Percentiles rank a stretch among this genome's conserved stretches.
These are phyloP conservation scores for Acrocalymma vagum DNA, from an alignment of 2,329 filamentous ascomycete species.

Conservation along the genomic window DNA sequence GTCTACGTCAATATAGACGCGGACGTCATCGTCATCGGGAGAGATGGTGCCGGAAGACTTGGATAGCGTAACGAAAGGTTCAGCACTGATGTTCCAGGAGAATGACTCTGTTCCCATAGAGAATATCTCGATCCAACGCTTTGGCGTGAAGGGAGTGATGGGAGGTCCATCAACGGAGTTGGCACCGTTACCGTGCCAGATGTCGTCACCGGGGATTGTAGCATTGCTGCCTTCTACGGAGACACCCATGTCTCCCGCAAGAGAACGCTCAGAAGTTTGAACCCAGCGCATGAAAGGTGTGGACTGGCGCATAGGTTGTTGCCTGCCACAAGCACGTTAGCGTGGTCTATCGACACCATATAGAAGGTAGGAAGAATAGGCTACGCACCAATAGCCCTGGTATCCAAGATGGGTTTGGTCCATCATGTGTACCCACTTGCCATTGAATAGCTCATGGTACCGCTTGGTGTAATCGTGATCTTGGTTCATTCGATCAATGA, in stretches of 20 bases:
- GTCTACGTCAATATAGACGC: constrained; percentile 48
- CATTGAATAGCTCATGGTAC: constrained; percentile 45
- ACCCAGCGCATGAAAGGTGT: constrained; percentile 69
- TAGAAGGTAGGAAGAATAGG: constrained; percentile 53
- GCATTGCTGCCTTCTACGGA: constrained; percentile 72
- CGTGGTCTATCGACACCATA: neutral
- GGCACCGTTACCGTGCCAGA: constrained; percentile 62
- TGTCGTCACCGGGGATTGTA: constrained; percentile 72
- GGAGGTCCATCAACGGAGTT: constrained; percentile 37
- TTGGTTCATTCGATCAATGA: constrained; percentile 46
- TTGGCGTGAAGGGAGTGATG: constrained; percentile 44
- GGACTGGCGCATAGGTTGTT: constrained; percentile 76
- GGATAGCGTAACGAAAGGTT: constrained; percentile 47
- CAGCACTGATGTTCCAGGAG: constrained; percentile 46
- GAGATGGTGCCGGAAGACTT: constrained; percentile 39
- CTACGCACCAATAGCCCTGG: constrained; percentile 51
- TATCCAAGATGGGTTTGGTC: constrained; percentile 52
- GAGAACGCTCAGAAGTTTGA: constrained; percentile 63
- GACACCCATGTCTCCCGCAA: constrained; percentile 71
- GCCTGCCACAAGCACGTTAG: constrained; percentile 58
- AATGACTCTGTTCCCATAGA: constrained; percentile 40
- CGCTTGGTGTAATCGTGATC: constrained; percentile 45
- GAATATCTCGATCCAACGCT: constrained; percentile 49
- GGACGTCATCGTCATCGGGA: constrained; percentile 39
- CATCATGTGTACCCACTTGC: constrained; percentile 52